phyloP scores from a whole-genome alignment of 208 protist genomes.

The Trypanosoma rangeli region DNA sequence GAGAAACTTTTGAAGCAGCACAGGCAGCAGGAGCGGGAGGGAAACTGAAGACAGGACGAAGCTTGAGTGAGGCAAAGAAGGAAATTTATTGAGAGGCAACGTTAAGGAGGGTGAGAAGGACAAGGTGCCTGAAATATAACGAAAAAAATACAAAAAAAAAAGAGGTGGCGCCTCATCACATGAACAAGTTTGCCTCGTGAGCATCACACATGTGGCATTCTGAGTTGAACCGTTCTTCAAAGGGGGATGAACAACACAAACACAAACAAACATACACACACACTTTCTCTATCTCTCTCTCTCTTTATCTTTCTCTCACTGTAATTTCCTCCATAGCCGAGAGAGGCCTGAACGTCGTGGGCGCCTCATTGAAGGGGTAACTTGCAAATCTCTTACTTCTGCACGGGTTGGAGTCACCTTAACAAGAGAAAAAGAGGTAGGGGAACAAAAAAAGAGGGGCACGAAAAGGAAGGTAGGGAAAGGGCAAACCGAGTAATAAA shows the following conservation, averaged over 20 bases:
- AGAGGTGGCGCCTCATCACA: no score
- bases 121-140: no score
- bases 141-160: no score
- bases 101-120: neutral
- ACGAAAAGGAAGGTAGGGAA: neutral
- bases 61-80: neutral
- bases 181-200: no score
- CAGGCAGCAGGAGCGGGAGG: neutral
- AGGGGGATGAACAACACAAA: no score
- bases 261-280: no score
- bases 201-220: no score
- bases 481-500: conserved; percentile 2
- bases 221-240: no score
- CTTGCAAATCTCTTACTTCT: neutral
- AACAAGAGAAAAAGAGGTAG: no score
- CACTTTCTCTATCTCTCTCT: no score
- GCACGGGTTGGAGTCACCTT: neutral
- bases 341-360: neutral
- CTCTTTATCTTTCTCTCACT: conserved; percentile 23
- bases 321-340: conserved; percentile 11
- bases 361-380: neutral
- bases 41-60: neutral
- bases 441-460: neutral
- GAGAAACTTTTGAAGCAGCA: conserved; percentile 24
- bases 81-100: neutral